phyloP scores from a whole-genome alignment of 73 alveolate species.

The Halteria grandinella region DNA sequence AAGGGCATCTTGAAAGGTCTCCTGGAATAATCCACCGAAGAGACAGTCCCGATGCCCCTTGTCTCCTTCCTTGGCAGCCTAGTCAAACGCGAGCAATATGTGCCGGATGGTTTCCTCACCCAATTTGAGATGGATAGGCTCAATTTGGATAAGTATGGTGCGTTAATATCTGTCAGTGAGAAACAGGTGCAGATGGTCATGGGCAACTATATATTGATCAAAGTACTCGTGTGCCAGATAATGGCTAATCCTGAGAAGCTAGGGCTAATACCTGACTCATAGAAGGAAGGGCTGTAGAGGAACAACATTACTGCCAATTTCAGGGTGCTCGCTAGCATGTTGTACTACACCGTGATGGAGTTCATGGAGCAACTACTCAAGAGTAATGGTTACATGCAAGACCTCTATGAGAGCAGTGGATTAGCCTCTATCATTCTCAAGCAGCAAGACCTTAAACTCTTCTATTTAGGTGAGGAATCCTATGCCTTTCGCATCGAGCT shows the following conservation, averaged over 20 bases:
- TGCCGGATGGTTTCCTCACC: slow-evolving; percentile 2
- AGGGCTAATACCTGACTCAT: not conserved
- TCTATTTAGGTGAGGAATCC: not conserved
- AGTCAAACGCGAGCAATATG: not conserved
- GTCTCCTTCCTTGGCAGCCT: not conserved
- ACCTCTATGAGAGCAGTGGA: slow-evolving; percentile 7
- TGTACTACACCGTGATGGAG: slow-evolving; percentile 25
- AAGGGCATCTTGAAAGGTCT: slow-evolving; percentile 9
- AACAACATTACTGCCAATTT: not conserved
- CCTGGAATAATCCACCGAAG: not conserved
- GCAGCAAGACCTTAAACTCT: slow-evolving; percentile 1
- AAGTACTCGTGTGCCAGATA: not conserved
- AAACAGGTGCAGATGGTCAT: not conserved
- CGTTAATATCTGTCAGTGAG: not conserved
- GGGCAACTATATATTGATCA: not conserved
- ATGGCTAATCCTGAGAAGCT: slow-evolving; percentile 4
- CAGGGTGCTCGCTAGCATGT: slow-evolving; percentile 3
- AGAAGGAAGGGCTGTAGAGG: not conserved
- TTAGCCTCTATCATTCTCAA: not conserved
- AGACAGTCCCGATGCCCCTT: not conserved
- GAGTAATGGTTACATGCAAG: not conserved
- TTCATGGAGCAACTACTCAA: not conserved
- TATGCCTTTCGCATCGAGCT: slow-evolving; percentile 17
- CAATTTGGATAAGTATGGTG: not conserved
- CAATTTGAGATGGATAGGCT: not conserved